Evolutionary conservation across 129 eudicot genomes (phyloP).

Genomic region (Pulicaria dysenterica): DNA sequence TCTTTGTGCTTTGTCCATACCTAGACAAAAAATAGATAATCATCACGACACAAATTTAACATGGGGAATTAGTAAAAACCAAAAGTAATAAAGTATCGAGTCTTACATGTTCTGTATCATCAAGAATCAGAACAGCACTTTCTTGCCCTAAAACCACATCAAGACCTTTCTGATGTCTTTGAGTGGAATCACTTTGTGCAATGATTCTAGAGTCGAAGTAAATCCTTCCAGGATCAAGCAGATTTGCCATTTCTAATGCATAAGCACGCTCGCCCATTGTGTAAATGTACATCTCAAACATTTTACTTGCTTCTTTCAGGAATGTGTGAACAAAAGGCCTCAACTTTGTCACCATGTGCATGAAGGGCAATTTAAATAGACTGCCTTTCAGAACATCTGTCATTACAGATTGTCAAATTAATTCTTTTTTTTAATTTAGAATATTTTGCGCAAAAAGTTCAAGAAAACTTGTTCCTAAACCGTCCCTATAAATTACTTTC

Average conservation of each 20-base stretch:
- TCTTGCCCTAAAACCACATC: constrained; percentile 85
- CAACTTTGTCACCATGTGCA: constrained; percentile 78
- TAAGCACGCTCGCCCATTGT: constrained; percentile 94
- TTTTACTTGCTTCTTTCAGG: constrained; percentile 67
- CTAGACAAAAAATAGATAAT: constrained; percentile 27
- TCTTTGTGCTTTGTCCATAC: constrained; percentile 84
- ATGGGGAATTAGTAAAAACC: not conserved
- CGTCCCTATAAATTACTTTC: not conserved
- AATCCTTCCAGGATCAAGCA: constrained; percentile 35
- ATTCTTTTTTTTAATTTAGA: not conserved
- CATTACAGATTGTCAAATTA: not conserved
- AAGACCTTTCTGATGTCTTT: constrained; percentile 69
- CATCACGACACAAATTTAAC: not conserved
- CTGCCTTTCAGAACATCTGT: constrained; percentile 53
- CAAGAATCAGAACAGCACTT: constrained; percentile 82
- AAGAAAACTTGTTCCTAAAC: constrained; percentile 8
- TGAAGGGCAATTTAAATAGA: constrained; percentile 57
- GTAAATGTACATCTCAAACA: constrained; percentile 85
- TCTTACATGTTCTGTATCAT: constrained; percentile 85
- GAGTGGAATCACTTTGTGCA: constrained; percentile 45
- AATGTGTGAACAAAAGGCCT: constrained; percentile 79
- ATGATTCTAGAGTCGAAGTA: constrained; percentile 42
- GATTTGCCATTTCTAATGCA: constrained; percentile 70
- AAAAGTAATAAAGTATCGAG: not conserved
- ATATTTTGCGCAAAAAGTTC: not conserved